A percentile compares a stretch with the other conserved stretches of the same genome.
phyloP scores from a whole-genome alignment of 805 yeast genomes.

The Wickerhamiella alocasiicola region DNA sequence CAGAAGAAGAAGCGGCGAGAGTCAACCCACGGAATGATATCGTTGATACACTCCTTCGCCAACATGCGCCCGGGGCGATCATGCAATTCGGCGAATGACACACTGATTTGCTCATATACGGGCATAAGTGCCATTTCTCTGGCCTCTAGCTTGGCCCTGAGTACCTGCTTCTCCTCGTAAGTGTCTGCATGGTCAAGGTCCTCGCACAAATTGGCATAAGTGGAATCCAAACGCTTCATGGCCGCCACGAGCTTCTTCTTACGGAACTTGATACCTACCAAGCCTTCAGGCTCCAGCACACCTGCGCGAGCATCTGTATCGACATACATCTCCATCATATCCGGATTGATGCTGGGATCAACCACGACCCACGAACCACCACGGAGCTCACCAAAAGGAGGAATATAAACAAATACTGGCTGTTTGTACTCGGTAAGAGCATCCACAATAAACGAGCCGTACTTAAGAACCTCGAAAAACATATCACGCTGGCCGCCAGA shows the following conservation, averaged over 20 bases:
- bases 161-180: conserved; percentile 52
- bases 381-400: conserved; percentile 96
- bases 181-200: conserved; percentile 37
- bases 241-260: conserved; percentile 83
- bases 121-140: conserved; percentile 78
- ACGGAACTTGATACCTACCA: conserved; percentile 97
- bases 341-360: conserved; percentile 93
- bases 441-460: conserved; percentile 94
- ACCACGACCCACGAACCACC: conserved; percentile 99
- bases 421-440: conserved; percentile 92
- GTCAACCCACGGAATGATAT: conserved; percentile 72
- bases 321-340: conserved; percentile 99
- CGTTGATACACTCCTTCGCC: conserved; percentile 82
- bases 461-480: conserved; percentile 96
- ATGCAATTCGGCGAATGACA: conserved; percentile 95
- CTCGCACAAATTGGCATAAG: conserved; percentile 51
- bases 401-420: conserved; percentile 93
- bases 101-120: conserved; percentile 79
- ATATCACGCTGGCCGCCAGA: conserved; percentile 99
- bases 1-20: conserved; percentile 97
- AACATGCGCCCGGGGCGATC: conserved; percentile 96
- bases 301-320: conserved; percentile 94
- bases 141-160: conserved; percentile 53
- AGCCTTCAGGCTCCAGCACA: conserved; percentile 97
- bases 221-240: conserved; percentile 77